Evolutionary conservation across 139 green algal species (phyloP).

Genomic region (Mychonastes homosphaera): DNA sequence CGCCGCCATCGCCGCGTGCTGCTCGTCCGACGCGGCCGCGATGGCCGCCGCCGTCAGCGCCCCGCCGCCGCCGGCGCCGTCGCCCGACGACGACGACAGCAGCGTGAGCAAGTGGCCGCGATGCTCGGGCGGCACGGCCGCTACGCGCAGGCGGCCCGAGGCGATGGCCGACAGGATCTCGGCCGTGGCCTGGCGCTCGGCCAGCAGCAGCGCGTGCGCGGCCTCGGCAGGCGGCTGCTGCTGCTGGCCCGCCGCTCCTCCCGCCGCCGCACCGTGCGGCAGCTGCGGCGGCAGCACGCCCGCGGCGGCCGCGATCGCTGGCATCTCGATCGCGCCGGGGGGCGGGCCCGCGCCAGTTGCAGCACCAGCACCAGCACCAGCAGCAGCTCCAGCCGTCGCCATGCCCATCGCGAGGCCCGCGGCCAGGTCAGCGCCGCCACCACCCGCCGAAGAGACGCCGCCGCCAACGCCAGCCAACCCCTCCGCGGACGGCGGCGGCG

Average conservation of each 20-base stretch:
- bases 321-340: too few relatives aligned
- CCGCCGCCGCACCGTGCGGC: not conserved
- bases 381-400: too few relatives aligned
- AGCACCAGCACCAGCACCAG: too few relatives aligned
- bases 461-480: not conserved
- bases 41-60: too few relatives aligned
- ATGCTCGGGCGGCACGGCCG: slow-evolving; percentile 4
- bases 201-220: not conserved
- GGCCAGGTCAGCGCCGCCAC: not conserved
- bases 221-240: not conserved
- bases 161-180: slow-evolving; percentile 10
- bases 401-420: too few relatives aligned
- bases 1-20: slow-evolving; percentile 1
- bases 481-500: not conserved
- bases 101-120: slow-evolving; percentile 6
- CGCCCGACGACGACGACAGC: too few relatives aligned
- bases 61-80: too few relatives aligned
- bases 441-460: not conserved
- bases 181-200: not conserved
- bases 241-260: too few relatives aligned
- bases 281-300: not conserved
- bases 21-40: slow-evolving; percentile 1
- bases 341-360: too few relatives aligned
- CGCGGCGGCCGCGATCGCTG: too few relatives aligned
- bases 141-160: slow-evolving; percentile 4